These are phyloP conservation scores for Ophiostoma ulmi DNA, from an alignment of 2,329 filamentous ascomycete genomes.

Conservation along the genomic window DNA sequence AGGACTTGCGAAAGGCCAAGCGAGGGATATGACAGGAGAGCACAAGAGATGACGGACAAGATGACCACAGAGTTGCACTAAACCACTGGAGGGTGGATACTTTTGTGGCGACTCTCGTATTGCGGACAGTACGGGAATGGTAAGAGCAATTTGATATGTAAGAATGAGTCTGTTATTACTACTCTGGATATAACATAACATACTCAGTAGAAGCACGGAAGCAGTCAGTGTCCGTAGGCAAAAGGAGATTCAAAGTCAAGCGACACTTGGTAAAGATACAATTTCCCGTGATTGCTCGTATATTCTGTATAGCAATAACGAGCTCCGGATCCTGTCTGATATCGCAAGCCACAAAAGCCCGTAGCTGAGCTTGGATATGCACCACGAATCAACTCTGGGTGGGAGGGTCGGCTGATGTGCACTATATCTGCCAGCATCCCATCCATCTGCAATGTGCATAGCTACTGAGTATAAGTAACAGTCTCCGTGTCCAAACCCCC, in stretches of 20 bases:
- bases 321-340: not conserved
- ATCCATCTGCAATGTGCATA: not conserved
- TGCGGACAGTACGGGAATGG: conserved; percentile 10
- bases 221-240: not conserved
- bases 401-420: not conserved
- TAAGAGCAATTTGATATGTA: not conserved
- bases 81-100: not conserved
- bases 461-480: not conserved
- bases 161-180: not conserved
- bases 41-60: not conserved
- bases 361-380: not conserved
- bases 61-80: not conserved
- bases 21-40: conserved; percentile 4
- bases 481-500: not conserved
- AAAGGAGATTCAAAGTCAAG: too few species aligned
- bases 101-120: conserved; percentile 11
- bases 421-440: not conserved
- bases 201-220: too few species aligned
- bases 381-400: not conserved
- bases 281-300: too few species aligned
- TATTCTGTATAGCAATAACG: not conserved
- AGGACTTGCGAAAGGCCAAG: not conserved
- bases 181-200: not conserved
- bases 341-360: not conserved
- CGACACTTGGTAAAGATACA: too few species aligned